Evolutionary conservation across 352 stramenopile genomes (phyloP).

Genomic region (Globisporangium ultimum): DNA sequence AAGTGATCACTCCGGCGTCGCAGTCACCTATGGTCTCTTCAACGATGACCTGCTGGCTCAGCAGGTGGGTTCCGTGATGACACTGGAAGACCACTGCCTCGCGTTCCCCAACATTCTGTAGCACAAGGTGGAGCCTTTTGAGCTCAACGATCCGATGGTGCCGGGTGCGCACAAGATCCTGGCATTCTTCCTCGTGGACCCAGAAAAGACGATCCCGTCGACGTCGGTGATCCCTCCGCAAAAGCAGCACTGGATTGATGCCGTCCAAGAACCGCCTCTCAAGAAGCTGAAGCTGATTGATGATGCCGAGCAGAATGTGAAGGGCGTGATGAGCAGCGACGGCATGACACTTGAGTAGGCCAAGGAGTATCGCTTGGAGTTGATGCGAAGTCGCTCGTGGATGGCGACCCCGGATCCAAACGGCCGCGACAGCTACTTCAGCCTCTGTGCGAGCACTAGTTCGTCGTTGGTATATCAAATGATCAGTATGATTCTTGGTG

Average conservation of each 20-base stretch:
- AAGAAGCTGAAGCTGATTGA: slow-evolving; percentile 15
- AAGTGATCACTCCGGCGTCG: slow-evolving; percentile 23
- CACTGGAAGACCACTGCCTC: slow-evolving; percentile 25
- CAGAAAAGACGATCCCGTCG: slow-evolving; percentile 22
- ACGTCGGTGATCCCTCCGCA: slow-evolving; percentile 35
- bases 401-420: not conserved
- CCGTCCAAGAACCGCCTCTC: slow-evolving; percentile 6
- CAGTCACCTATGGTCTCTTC: slow-evolving; percentile 26
- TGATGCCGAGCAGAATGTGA: slow-evolving; percentile 11
- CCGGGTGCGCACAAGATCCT: slow-evolving; percentile 43
- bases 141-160: slow-evolving; percentile 26
- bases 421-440: slow-evolving; percentile 10
- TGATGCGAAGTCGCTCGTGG: slow-evolving; percentile 30
- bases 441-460: slow-evolving; percentile 14
- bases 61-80: slow-evolving; percentile 17
- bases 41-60: slow-evolving; percentile 22
- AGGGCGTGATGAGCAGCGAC: slow-evolving; percentile 15
- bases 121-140: slow-evolving; percentile 44
- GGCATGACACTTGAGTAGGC: slow-evolving; percentile 22
- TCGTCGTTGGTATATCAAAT: no score
- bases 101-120: slow-evolving; percentile 42
- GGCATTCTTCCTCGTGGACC: slow-evolving; percentile 47
- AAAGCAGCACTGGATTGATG: slow-evolving; percentile 30
- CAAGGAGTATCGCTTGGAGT: slow-evolving; percentile 15
- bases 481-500: no score